Evolutionary conservation across 805 yeast species (phyloP).

Genomic region (Zygosaccharomyces bisporus): DNA sequence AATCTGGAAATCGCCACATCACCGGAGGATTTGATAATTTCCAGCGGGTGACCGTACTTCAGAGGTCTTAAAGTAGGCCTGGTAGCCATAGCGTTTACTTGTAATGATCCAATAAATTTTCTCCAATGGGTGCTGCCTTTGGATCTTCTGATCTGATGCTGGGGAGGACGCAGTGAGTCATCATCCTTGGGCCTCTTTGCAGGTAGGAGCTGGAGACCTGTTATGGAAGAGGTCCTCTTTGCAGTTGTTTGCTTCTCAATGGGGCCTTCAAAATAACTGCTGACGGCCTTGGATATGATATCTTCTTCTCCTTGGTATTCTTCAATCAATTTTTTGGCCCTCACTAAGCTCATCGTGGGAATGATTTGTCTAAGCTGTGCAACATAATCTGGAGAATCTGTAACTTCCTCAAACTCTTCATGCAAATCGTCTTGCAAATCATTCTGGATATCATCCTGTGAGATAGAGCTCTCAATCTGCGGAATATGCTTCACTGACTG

Average conservation of each 20-base stretch:
- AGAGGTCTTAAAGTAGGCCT: constrained; percentile 51
- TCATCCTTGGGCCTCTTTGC: constrained; percentile 9
- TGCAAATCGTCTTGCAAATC: constrained; percentile 1
- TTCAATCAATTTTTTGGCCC: constrained; percentile 26
- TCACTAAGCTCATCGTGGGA: constrained; percentile 30
- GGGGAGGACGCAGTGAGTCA: not conserved
- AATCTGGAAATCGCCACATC: constrained; percentile 22
- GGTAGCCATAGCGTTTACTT: constrained; percentile 68
- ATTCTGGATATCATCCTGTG: not conserved
- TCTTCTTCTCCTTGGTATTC: constrained; percentile 29
- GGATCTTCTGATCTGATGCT: constrained; percentile 11
- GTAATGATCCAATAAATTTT: constrained; percentile 56
- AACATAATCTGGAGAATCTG: constrained; percentile 12
- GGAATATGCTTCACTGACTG: too few species aligned
- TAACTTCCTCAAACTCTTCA: not conserved
- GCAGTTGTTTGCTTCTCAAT: not conserved
- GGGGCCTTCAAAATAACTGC: constrained; percentile 38
- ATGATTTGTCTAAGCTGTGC: constrained; percentile 37
- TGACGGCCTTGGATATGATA: constrained; percentile 39
- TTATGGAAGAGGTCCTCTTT: constrained; percentile 9
- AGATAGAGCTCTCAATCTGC: constrained; percentile 20
- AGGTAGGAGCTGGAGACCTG: not conserved
- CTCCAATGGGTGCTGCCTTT: constrained; percentile 33
- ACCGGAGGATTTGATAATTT: constrained; percentile 37
- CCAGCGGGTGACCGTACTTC: constrained; percentile 43